Conservation (phyloP, 768 basidiomycete species). For the Lentinula sp. region DNA sequence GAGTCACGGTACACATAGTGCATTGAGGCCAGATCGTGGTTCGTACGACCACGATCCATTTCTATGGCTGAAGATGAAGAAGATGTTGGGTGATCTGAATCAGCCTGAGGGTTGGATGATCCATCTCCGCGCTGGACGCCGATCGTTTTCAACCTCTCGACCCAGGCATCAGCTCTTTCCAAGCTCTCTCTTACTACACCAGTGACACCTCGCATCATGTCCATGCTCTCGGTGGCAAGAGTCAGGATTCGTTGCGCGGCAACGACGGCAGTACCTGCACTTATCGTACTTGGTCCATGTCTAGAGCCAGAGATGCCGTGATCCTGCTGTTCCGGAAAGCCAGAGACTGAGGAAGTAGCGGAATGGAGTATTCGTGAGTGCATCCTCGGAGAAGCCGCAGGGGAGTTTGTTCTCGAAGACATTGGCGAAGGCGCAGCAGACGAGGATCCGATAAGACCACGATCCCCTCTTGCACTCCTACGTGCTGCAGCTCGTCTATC, state of each 20-base stretch:
- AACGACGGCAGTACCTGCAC: conserved; percentile 52
- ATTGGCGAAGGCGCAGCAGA: conserved; percentile 18
- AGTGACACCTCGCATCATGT: conserved; percentile 90
- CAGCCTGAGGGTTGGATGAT: not conserved
- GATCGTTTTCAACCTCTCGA: conserved; percentile 71
- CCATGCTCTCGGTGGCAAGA: conserved; percentile 85
- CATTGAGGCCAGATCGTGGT: not conserved
- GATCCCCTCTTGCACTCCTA: conserved; percentile 16
- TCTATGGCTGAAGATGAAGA: not conserved
- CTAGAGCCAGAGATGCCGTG: conserved; percentile 7
- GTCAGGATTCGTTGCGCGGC: conserved; percentile 79
- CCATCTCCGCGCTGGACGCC: conserved; percentile 55
- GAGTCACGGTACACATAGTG: not conserved
- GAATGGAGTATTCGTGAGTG: not conserved
- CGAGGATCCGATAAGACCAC: conserved; percentile 15
- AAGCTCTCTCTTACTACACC: conserved; percentile 82
- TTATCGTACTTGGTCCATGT: conserved; percentile 11
- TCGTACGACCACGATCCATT: not conserved
- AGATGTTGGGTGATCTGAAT: not conserved
- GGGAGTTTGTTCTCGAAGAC: conserved; percentile 29
- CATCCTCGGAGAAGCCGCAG: conserved; percentile 18
- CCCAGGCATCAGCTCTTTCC: conserved; percentile 89
- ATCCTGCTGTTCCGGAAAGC: not conserved
- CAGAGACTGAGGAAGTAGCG: not conserved
- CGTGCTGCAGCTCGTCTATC: not conserved